These are phyloP conservation scores for Trichoderma afroharzianum DNA, from an alignment of 2,329 filamentous ascomycete species.

Conservation along the genomic window DNA sequence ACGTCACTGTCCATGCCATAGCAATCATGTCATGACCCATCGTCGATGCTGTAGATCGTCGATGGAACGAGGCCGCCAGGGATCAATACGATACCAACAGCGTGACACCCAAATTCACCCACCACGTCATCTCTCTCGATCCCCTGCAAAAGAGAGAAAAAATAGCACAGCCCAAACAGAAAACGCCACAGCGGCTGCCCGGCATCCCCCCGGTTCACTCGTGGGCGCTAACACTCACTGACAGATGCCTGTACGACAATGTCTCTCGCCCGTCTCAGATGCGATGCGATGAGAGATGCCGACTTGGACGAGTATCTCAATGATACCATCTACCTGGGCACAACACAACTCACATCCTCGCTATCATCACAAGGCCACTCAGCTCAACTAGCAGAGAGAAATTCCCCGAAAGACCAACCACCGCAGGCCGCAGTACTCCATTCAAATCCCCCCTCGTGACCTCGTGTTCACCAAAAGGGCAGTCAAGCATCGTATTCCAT, in stretches of 20 bases:
- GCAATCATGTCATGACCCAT: background rate
- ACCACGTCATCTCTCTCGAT: background rate
- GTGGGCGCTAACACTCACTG: background rate
- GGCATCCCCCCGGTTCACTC: background rate
- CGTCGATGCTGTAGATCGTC: background rate
- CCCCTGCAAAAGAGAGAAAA: background rate
- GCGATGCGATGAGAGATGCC: background rate
- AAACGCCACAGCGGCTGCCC: conserved; percentile 4
- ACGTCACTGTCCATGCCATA: background rate
- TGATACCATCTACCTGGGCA: background rate
- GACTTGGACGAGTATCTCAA: background rate
- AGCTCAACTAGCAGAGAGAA: background rate
- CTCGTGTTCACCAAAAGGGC: conserved; percentile 7
- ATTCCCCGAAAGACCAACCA: background rate
- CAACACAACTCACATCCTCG: background rate
- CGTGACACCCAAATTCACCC: background rate
- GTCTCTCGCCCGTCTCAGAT: background rate
- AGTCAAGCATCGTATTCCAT: conserved; percentile 8
- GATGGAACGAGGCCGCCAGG: background rate
- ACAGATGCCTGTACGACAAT: background rate
- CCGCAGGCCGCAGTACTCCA: background rate
- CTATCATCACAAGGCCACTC: background rate
- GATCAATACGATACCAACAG: background rate
- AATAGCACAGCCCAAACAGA: background rate
- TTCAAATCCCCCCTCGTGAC: background rate